Evolutionary conservation across 1,284 basidiomycete species (phyloP), one percentile per base, ranked within the genome.

Genomic region (Cryptococcus floricola): DNA sequence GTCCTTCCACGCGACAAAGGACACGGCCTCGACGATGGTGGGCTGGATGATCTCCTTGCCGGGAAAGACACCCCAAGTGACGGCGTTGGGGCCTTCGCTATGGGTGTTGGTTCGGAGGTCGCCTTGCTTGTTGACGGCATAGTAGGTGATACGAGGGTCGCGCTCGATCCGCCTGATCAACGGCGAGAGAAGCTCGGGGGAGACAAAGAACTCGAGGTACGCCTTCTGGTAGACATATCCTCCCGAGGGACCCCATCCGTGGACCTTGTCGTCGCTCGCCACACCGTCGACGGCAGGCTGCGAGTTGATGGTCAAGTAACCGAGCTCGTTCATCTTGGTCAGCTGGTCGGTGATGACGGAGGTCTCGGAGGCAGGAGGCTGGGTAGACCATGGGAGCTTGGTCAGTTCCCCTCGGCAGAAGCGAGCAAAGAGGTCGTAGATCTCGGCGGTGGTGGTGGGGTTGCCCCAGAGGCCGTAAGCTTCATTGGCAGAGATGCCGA

Each of bases 11-110:
- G 74, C 74, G 50, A 75, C 67, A 58, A 73, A 73, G 18, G 74
- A 75, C 28, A 76, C 87, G 16, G 89, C 88, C 76, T 99, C 96
- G 39, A 99, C 96, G 61, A 98, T 95, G 25, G 96, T 98, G 16
- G 95, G 94, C 55, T 65, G 95, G 52, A 98, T 81, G 68, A 98
- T 91, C 81, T 98, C 96, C 77, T 96, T 95, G 54, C 91, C 91
- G 18, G 96, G 94, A 84, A 98, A 99, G 12, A 97, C 92, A 69
- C 96, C 96, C 96, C 95, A 98, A 0, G 96, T 99, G 52, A 99
- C 95, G 13, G 96, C 96, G 71, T 98, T 98, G 31, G 95, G 94
- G 13, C 93, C 91, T 53, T 97, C 92, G 1, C 87, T 89, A 64
- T 91, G 89, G 19, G 87, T 95, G 81, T 98, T 99, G 55, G 95